Conservation (phyloP, 2,329 filamentous ascomycete genomes). For the Malbranchea zuffiana region DNA sequence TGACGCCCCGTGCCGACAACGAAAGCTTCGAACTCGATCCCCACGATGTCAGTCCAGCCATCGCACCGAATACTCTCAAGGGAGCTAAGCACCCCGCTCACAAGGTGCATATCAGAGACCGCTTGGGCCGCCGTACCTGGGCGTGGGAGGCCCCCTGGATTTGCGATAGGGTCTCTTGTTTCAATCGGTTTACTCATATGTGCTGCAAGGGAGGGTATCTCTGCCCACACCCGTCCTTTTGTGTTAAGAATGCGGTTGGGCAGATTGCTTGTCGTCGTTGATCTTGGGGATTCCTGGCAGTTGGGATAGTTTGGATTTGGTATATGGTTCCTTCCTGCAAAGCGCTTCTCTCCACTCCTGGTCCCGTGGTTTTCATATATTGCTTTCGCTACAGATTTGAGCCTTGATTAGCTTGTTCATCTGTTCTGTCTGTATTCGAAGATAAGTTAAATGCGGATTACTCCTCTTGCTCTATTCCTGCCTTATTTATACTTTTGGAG, state of each 20-base stretch:
- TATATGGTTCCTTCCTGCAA: not conserved
- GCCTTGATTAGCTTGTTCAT: too few relatives aligned
- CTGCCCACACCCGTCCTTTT: constrained; percentile 8
- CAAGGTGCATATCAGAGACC: constrained; percentile 1
- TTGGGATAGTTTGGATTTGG: not conserved
- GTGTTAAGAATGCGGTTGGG: constrained; percentile 4
- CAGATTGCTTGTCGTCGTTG: constrained; percentile 2
- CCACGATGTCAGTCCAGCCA: constrained; percentile 5
- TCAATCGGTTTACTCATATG: constrained; percentile 12
- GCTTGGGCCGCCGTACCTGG: constrained; percentile 1
- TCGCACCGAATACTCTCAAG: constrained; percentile 3
- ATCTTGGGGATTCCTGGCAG: not conserved
- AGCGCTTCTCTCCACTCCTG: too few relatives aligned
- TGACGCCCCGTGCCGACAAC: not conserved
- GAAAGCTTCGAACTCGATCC: constrained; percentile 10
- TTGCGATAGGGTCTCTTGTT: constrained; percentile 11
- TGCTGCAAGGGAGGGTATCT: constrained; percentile 13
- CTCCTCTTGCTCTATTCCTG: too few relatives aligned
- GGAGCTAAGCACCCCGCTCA: constrained; percentile 1
- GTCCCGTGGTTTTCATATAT: too few relatives aligned
- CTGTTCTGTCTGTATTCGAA: too few relatives aligned
- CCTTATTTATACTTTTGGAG: too few relatives aligned
- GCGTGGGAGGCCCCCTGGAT: constrained; percentile 6
- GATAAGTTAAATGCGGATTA: too few relatives aligned
- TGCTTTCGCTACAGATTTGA: too few relatives aligned